Evolutionary conservation across 768 basidiomycete genomes (phyloP).

Genomic region (Leccinum boreale): DNA sequence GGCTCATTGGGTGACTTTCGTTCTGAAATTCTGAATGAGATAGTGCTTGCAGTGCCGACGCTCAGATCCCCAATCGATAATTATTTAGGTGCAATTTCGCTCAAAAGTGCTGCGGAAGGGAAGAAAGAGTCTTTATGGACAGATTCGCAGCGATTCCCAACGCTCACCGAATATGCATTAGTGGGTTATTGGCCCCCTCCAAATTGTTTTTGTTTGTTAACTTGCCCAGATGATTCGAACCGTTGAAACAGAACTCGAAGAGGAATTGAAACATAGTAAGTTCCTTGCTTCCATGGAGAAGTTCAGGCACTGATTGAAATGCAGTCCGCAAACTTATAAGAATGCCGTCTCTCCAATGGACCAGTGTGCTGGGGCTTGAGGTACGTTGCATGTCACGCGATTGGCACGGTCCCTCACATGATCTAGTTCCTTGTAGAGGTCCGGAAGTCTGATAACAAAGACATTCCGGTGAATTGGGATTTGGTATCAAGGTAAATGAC

Average conservation of each 20-base stretch:
- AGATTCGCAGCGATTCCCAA: slow-evolving; percentile 48
- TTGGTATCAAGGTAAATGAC: slow-evolving; percentile 56
- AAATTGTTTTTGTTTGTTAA: background rate
- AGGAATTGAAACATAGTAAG: slow-evolving; percentile 67
- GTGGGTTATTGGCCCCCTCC: slow-evolving; percentile 39
- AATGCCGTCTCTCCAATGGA: slow-evolving; percentile 72
- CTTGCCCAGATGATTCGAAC: slow-evolving; percentile 55
- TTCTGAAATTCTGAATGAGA: slow-evolving; percentile 65
- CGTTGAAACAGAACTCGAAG: slow-evolving; percentile 66
- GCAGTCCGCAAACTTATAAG: slow-evolving; percentile 70
- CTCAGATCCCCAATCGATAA: slow-evolving; percentile 52
- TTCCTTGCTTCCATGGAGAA: slow-evolving; percentile 9
- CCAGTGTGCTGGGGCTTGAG: slow-evolving; percentile 64
- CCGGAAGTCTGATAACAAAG: slow-evolving; percentile 50
- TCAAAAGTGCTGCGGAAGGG: slow-evolving; percentile 63
- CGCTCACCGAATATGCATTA: slow-evolving; percentile 54
- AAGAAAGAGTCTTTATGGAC: slow-evolving; percentile 71
- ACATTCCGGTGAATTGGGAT: slow-evolving; percentile 54
- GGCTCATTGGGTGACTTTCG: slow-evolving; percentile 53
- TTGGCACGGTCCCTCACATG: background rate
- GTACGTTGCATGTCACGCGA: slow-evolving; percentile 35
- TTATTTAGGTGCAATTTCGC: slow-evolving; percentile 53
- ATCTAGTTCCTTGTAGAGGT: slow-evolving; percentile 77
- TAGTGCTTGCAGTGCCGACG: slow-evolving; percentile 65
- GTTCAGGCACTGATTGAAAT: slow-evolving; percentile 1